A percentile compares a stretch with the other conserved stretches of the same genome.
phyloP scores from a whole-genome alignment of 495 filamentous ascomycete species.

The Physcia stellaris region DNA sequence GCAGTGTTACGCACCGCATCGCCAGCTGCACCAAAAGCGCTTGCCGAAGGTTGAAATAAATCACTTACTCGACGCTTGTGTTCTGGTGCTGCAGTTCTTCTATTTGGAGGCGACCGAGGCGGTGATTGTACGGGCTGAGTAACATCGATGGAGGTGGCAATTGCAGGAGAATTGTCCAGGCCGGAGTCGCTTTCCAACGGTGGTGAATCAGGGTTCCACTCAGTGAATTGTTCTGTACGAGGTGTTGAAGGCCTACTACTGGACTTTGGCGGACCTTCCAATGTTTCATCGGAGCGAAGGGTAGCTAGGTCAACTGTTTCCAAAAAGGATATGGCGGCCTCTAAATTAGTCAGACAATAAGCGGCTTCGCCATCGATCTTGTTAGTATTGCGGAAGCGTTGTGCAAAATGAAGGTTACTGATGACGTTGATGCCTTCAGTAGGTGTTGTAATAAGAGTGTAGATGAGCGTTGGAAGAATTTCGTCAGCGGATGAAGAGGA shows the following conservation, averaged over 20 bases:
- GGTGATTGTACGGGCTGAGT: slow-evolving; percentile 19
- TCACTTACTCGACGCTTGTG: slow-evolving; percentile 61
- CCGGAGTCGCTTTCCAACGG: slow-evolving; percentile 4
- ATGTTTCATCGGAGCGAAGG: slow-evolving; percentile 67
- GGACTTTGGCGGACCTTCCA: slow-evolving; percentile 46
- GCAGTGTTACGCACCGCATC: slow-evolving; percentile 76
- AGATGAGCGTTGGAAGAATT: slow-evolving; percentile 92
- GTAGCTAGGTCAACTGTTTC: slow-evolving; percentile 93
- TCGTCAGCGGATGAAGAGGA: slow-evolving; percentile 94
- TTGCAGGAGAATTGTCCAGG: neutral
- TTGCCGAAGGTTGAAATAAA: slow-evolving; percentile 68
- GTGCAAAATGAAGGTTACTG: slow-evolving; percentile 87
- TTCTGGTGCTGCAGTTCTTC: no score
- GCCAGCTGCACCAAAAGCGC: slow-evolving; percentile 65
- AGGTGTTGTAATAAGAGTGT: slow-evolving; percentile 80
- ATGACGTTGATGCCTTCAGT: slow-evolving; percentile 78
- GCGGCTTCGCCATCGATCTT: slow-evolving; percentile 88
- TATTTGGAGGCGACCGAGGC: slow-evolving; percentile 25
- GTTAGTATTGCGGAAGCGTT: slow-evolving; percentile 73
- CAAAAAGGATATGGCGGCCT: slow-evolving; percentile 90
- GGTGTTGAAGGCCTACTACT: slow-evolving; percentile 37
- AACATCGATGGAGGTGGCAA: slow-evolving; percentile 5
- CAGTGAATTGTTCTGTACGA: slow-evolving; percentile 24
- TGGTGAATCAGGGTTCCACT: slow-evolving; percentile 22
- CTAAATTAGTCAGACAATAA: slow-evolving; percentile 91